Conservation (phyloP, 495 filamentous ascomycete genomes). For the Aspergillus haitiensis region DNA sequence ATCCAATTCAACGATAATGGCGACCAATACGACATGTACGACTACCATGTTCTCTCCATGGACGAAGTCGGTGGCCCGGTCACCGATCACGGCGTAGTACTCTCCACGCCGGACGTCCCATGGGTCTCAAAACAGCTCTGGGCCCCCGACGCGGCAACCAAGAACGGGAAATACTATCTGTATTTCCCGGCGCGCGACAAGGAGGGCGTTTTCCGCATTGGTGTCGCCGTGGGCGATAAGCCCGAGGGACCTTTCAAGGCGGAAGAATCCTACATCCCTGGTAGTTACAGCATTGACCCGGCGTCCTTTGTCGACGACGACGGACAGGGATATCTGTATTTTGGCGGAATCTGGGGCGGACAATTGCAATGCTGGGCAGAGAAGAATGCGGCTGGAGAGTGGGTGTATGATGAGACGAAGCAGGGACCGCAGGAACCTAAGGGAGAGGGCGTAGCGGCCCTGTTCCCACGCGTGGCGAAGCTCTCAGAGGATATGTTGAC, state of each 20-base stretch:
- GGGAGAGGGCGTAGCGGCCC: constrained; percentile 47
- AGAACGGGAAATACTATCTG: constrained; percentile 51
- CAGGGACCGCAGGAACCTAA: constrained; percentile 55
- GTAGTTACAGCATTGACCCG: constrained; percentile 51
- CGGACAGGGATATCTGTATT: constrained; percentile 51
- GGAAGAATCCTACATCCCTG: constrained; percentile 36
- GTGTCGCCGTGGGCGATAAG: constrained; percentile 43
- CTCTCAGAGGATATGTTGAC: constrained; percentile 62
- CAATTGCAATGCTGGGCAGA: constrained; percentile 59
- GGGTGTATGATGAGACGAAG: constrained; percentile 49
- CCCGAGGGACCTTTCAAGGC: constrained; percentile 51
- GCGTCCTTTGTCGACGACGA: constrained; percentile 52
- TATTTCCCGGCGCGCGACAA: constrained; percentile 51
- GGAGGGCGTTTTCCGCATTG: constrained; percentile 61
- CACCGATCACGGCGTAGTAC: constrained; percentile 46
- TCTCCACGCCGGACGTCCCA: constrained; percentile 39
- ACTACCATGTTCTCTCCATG: constrained; percentile 54
- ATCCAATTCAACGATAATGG: constrained; percentile 72
- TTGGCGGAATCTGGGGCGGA: constrained; percentile 66
- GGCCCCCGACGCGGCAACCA: constrained; percentile 49
- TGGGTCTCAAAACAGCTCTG: constrained; percentile 51
- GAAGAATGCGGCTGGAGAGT: constrained; percentile 25
- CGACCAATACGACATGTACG: constrained; percentile 76
- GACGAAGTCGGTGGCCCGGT: constrained; percentile 37
- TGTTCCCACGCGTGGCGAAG: constrained; percentile 61